Evolutionary conservation across 2,329 filamentous ascomycete genomes (phyloP), one percentile per base, ranked within the genome.

Genomic region (Lasiodiplodia citricola): DNA sequence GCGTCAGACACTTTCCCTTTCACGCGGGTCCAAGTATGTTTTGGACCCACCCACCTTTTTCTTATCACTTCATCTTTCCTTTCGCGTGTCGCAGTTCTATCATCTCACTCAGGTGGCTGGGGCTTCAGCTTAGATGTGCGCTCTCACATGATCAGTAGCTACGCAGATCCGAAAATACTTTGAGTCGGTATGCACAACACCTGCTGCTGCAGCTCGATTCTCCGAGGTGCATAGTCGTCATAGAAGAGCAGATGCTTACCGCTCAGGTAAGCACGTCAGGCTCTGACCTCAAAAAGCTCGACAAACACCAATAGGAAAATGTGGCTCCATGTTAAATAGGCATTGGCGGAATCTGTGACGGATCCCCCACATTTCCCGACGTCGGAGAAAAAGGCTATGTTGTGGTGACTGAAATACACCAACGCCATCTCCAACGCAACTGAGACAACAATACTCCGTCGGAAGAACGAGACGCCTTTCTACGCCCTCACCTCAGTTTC

Each of bases 261-360:
- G 56, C 47, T 47, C 57, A 18, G 47, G 37, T 62, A 28, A 62
- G 57, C 57, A 62, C n/a, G 57, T 50, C 58, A 63, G 14, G 13
- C 4, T 37, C 41, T 21, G 58, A 63, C 58, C 0, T 2, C 16
- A 16, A 35, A 47, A 47, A 21, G 10, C 14, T 21, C 16, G 18
- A 14, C 18, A n/a, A 18, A n/a, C 41, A 7, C 58, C 23, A 63
- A 63, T 63, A 28, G 31, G 23, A 63, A 50, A 63, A 50, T 23
- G 16, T 23, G 23, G 11, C 13, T 21, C 3, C 8, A 10, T 7
- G 2, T 10, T 21, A 5, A 16, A 37, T 10, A 4, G 5, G 8
- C 16, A 63, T 50, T 63, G 58, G 58, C 58, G 58, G 58, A 44
- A 63, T 21, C 5, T 31, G 16, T 18, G 16, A 28, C 31, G 41